A percentile compares a stretch with the other conserved stretches of the same genome.
Evolutionary conservation across 148 eudicot species (phyloP).

Genomic region (Vaccinium myrtillus): DNA sequence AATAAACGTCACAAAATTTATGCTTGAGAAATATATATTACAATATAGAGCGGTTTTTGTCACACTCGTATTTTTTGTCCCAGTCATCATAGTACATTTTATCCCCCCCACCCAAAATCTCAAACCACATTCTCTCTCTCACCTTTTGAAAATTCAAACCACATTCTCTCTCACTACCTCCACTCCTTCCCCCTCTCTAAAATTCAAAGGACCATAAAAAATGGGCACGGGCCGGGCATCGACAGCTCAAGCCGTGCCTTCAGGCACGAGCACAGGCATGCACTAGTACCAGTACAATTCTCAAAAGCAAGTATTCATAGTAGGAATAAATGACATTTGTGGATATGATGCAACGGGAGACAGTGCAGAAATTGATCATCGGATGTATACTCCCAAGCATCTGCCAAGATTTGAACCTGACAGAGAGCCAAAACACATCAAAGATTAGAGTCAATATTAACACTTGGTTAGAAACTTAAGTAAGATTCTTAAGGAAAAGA

Average conservation of each 20-base stretch:
- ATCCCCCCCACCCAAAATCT: no score
- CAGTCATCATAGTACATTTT: no score
- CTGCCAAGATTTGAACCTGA: slow-evolving; percentile 87
- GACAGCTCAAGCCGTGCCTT: no score
- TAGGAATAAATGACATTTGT: slow-evolving; percentile 8
- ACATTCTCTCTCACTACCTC: no score
- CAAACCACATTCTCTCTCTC: no score
- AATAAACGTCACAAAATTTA: background rate
- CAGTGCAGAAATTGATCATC: slow-evolving; percentile 85
- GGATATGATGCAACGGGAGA: slow-evolving; percentile 99
- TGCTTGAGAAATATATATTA: background rate
- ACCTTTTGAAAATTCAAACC: no score
- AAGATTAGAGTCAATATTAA: background rate
- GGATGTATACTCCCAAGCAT: slow-evolving; percentile 86
- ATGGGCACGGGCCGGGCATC: no score
- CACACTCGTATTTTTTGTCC: no score
- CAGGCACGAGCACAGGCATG: no score
- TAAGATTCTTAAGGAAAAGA: background rate
- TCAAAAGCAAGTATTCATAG: background rate
- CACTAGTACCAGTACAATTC: background rate
- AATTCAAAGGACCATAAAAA: no score
- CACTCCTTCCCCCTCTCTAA: no score
- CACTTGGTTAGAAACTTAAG: background rate
- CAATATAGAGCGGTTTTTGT: no score
- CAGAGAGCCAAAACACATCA: slow-evolving; percentile 11